phyloP scores from a whole-genome alignment of 2,329 filamentous ascomycete species.

The Elsinoe australis region DNA sequence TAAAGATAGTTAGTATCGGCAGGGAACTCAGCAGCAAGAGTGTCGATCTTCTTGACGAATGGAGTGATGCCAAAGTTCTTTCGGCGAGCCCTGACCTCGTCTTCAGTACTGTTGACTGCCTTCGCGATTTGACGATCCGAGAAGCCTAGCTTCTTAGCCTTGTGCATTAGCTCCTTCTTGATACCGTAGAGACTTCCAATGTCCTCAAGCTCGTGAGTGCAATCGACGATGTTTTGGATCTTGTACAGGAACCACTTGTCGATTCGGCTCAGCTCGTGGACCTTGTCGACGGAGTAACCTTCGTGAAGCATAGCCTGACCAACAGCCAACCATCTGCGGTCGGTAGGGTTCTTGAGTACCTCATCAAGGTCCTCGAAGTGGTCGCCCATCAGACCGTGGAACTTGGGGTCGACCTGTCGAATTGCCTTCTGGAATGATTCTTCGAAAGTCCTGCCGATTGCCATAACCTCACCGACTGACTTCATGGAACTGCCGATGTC shows the following conservation, averaged over 20 bases:
- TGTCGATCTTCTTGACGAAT: conserved; percentile 98
- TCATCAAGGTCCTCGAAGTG: conserved; percentile 90
- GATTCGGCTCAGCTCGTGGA: conserved; percentile 94
- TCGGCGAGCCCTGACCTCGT: conserved; percentile 77
- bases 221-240: conserved; percentile 93
- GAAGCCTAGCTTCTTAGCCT: conserved; percentile 97
- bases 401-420: conserved; percentile 88
- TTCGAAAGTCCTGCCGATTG: conserved; percentile 95
- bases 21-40: conserved; percentile 91
- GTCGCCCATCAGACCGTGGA: conserved; percentile 88
- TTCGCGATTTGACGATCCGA: conserved; percentile 90
- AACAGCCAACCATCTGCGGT: conserved; percentile 94
- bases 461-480: conserved; percentile 98
- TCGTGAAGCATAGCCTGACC: conserved; percentile 97
- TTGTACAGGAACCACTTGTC: conserved; percentile 99
- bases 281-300: conserved; percentile 82
- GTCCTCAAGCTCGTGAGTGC: conserved; percentile 74
- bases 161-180: conserved; percentile 79
- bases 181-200: conserved; percentile 75
- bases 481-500: conserved; percentile 99
- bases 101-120: conserved; percentile 77
- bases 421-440: conserved; percentile 99
- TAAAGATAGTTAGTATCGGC: conserved; percentile 93
- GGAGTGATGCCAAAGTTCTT: conserved; percentile 82
- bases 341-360: conserved; percentile 83